Evolutionary conservation across 352 stramenopile species (phyloP).

Genomic region (Phytophthora sp.): DNA sequence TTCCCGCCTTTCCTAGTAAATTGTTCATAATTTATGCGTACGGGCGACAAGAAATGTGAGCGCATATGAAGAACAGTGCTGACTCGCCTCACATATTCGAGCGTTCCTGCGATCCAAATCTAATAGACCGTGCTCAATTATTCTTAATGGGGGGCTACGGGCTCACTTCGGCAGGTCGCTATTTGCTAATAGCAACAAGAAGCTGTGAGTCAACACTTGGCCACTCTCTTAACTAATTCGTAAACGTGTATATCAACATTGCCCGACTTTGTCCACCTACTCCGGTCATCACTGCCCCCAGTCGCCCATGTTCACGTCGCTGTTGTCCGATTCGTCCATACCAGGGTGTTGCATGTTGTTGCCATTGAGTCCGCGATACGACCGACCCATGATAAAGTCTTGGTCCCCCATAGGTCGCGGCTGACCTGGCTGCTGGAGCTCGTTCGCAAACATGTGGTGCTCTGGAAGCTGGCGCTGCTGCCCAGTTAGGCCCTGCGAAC

Average conservation of each 20-base stretch:
- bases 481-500: slow-evolving; percentile 42
- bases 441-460: slow-evolving; percentile 49
- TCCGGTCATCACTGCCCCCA: slow-evolving; percentile 49
- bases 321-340: slow-evolving; percentile 57
- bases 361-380: slow-evolving; percentile 54
- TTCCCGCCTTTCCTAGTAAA: slow-evolving; percentile 23
- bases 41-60: slow-evolving; percentile 31
- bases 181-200: not conserved
- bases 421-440: slow-evolving; percentile 52
- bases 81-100: slow-evolving; percentile 23
- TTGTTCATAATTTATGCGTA: slow-evolving; percentile 46
- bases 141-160: too few species aligned
- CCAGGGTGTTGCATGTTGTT: slow-evolving; percentile 45
- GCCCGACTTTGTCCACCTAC: not conserved
- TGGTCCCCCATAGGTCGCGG: slow-evolving; percentile 44
- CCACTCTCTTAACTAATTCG: slow-evolving; percentile 6
- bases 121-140: slow-evolving; percentile 27
- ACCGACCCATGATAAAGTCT: slow-evolving; percentile 56
- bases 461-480: slow-evolving; percentile 49
- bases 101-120: slow-evolving; percentile 26
- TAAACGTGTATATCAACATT: slow-evolving; percentile 16
- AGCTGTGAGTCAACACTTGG: slow-evolving; percentile 1
- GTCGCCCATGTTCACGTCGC: slow-evolving; percentile 67
- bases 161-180: not conserved
- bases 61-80: slow-evolving; percentile 20